Evolutionary conservation across 441 rosid genomes (phyloP).

Genomic region (Syzygium malaccense): DNA sequence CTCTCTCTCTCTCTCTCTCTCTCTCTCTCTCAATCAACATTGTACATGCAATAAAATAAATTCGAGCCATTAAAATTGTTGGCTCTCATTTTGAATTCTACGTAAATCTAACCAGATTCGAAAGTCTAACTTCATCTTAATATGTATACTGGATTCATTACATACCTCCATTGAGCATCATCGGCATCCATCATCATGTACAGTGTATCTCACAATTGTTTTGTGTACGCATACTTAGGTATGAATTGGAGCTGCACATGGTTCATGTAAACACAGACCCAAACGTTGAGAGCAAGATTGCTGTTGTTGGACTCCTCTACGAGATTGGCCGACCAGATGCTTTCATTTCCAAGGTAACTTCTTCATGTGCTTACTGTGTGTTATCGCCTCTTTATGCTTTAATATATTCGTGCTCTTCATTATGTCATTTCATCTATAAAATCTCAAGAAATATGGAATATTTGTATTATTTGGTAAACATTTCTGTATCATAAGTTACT

Average conservation of each 20-base stretch:
- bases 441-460: not conserved
- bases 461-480: too few species aligned
- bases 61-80: not conserved
- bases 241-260: conserved; percentile 1
- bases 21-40: not conserved
- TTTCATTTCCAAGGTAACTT: not conserved
- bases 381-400: not conserved
- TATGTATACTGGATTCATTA: not conserved
- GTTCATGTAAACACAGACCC: not conserved
- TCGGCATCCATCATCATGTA: not conserved
- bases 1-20: not conserved
- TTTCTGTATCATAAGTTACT: too few species aligned
- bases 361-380: conserved; percentile 25
- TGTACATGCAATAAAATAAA: not conserved
- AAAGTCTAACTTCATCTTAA: not conserved
- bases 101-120: not conserved
- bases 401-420: not conserved
- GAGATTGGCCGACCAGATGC: not conserved
- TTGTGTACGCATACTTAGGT: not conserved
- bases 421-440: not conserved
- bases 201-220: not conserved
- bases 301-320: not conserved
- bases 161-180: not conserved
- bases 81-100: not conserved
- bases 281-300: not conserved